phyloP scores from a whole-genome alignment of 345 rosid genomes.

The Ceriops decandra region DNA sequence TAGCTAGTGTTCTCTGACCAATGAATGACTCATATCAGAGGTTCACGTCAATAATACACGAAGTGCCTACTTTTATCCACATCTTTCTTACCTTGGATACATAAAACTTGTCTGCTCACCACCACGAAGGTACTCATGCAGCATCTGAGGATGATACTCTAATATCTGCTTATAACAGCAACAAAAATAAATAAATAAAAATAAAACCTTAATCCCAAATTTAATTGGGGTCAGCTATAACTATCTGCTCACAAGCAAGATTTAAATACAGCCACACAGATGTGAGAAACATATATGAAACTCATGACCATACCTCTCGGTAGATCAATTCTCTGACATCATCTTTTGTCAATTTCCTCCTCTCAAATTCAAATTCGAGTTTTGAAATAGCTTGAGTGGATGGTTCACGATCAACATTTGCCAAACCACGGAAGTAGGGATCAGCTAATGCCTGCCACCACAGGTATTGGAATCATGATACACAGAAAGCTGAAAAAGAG shows the following conservation, averaged over 20 bases:
- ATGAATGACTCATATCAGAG: background rate
- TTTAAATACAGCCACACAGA: slow-evolving; percentile 6
- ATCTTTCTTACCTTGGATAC: slow-evolving; percentile 69
- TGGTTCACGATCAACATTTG: slow-evolving; percentile 88
- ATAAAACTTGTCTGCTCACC: slow-evolving; percentile 95
- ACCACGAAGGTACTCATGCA: slow-evolving; percentile 86
- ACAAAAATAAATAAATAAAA: background rate
- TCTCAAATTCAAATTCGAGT: slow-evolving; percentile 97
- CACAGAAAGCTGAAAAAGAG: background rate
- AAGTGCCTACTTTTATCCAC: background rate
- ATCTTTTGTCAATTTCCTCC: slow-evolving; percentile 86
- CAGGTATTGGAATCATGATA: background rate
- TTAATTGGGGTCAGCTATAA: too few species aligned
- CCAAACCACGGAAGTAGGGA: slow-evolving; percentile 80
- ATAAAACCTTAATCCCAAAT: too few species aligned
- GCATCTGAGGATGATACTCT: slow-evolving; percentile 98
- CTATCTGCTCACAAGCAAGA: slow-evolving; percentile 2
- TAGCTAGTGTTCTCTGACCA: background rate
- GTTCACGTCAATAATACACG: background rate
- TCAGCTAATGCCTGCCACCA: slow-evolving; percentile 78
- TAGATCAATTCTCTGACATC: slow-evolving; percentile 96
- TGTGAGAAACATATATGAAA: slow-evolving; percentile 7
- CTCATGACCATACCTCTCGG: slow-evolving; percentile 65
- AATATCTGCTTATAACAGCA: slow-evolving; percentile 53
- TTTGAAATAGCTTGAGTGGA: slow-evolving; percentile 87